Base-by-base conservation (phyloP, 73 alveolate genomes). In the Strombidium stylifer region DNA sequence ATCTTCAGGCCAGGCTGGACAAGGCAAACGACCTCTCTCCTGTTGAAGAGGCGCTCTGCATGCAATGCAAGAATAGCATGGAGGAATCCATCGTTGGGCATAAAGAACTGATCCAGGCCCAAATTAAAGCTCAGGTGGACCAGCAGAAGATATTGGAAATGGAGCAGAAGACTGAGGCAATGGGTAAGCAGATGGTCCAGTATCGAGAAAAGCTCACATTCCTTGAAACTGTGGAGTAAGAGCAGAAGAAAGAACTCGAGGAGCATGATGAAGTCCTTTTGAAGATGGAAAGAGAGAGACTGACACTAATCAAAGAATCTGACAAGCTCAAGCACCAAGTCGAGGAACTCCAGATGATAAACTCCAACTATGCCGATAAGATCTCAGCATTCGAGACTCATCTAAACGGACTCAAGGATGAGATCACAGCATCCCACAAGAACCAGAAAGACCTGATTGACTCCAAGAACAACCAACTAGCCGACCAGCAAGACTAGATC, bases 241-340 rank as follows among this genome's bases (percentile, higher is more conserved):
- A 51, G 35, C 72, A 52, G 10, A 69, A 69, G 72, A 51, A 69
- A 21, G 53, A 69, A 14, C 35, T 69, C 6, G 82, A 69, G 56
- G 36, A 53, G 34, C 47, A 69, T 26, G 72, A 52, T 7, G 82
- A 69, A 39, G 82, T 69, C 0, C 72, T 74, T 3, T 40, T 74
- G 10, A 66, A 62, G 46, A 49, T 74, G 78, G 80, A 74, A 34
- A 69, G 62, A 44, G 87, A 74, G 40, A 60, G 78, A 23, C 42
- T 45, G 12, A n/a, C 27, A 30, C 8, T 74, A 8, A 28, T 61
- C 12, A 74, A 50, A 20, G 87, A 74, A 19, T 49, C 25, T 40
- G 39, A 34, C 27, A 55, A 74, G 41, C 23, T 62, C 32, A 44
- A 18, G 8, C 66, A 74, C 5, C 44, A 51, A 40, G 37, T 16